Evolutionary conservation across 495 filamentous ascomycete genomes (phyloP).

Genomic region (Parathielavia appendiculata): DNA sequence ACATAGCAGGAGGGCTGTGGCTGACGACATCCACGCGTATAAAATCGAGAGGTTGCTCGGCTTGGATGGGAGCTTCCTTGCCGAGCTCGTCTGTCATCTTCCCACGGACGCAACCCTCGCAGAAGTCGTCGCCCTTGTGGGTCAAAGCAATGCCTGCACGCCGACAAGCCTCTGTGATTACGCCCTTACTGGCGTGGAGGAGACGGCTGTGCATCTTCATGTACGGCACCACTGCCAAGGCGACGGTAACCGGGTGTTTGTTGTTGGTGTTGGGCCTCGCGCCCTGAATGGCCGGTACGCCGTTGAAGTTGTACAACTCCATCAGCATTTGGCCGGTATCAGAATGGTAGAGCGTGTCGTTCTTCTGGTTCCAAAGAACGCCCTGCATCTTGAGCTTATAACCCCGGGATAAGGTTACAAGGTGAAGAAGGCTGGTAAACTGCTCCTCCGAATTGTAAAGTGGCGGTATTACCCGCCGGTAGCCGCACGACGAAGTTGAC

Average conservation of each 20-base stretch:
- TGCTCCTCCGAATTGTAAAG: neutral
- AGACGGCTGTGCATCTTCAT: neutral
- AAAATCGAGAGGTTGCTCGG: neutral
- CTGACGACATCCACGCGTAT: neutral
- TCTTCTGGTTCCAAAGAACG: neutral
- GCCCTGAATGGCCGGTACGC: neutral
- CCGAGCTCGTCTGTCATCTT: neutral
- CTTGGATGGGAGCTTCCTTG: neutral
- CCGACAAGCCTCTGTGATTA: neutral
- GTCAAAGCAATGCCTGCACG: neutral
- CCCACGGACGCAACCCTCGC: neutral
- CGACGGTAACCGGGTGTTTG: neutral
- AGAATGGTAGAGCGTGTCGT: neutral
- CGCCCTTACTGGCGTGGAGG: neutral
- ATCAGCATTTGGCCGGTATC: neutral
- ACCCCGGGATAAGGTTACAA: neutral
- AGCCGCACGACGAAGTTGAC: neutral
- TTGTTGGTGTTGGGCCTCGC: neutral
- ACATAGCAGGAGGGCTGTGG: neutral
- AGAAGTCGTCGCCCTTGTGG: neutral
- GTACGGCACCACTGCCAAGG: neutral
- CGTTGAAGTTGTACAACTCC: neutral
- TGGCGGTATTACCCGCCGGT: neutral
- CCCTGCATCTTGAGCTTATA: neutral
- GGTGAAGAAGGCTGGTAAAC: neutral